Evolutionary conservation across 257 asterid species (phyloP), one percentile per base, ranked within the genome.

Genomic region (Marsdenia floribunda): DNA sequence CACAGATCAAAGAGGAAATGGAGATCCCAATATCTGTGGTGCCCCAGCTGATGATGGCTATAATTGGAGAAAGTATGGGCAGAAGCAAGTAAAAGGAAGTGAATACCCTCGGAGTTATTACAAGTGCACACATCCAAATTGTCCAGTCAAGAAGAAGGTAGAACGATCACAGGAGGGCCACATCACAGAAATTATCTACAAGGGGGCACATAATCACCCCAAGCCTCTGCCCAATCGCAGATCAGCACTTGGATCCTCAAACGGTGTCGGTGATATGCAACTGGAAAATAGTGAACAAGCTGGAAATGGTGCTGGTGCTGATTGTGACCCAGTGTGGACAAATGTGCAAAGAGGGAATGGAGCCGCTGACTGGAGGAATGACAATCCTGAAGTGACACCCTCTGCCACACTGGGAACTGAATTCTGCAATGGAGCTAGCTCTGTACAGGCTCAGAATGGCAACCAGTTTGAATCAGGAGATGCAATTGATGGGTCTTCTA

Each of bases 11-110:
- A 86, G 87, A 80, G 86, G 79, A 77, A 37, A 80, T 71, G 90
- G 80, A 76, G 91, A 90, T 82, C 84, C 80, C 82, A 80, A 77
- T 76, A 71, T 50, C 74, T 86, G 80, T 52, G 90, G 90, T 64
- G 78, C 84, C 76, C 88, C 86, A 12, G 86, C 84, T 46, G 96
- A 89, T 21, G 97, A 92, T 80, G 97, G 96, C 68, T 92, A 82
- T 72, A 90, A 86, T 68, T 92, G 97, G 97, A 82, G 92, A 78
- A 92, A 93, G 75, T 93, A 93, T 26, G 98, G 98, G 67, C 98
- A 93, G 80, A 93, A 93, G 74, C 96, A 89, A 57, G 97, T 92
- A 29, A 90, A 88, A 77, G 96, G 97, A 53, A 90, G 98, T 15
- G 92, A 87, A 77, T 92, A 74, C 82, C 98, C 98, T 9, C 83